These are phyloP conservation scores for Dacryopinax spathularia DNA, from an alignment of 768 basidiomycete genomes.

Conservation along the genomic window DNA sequence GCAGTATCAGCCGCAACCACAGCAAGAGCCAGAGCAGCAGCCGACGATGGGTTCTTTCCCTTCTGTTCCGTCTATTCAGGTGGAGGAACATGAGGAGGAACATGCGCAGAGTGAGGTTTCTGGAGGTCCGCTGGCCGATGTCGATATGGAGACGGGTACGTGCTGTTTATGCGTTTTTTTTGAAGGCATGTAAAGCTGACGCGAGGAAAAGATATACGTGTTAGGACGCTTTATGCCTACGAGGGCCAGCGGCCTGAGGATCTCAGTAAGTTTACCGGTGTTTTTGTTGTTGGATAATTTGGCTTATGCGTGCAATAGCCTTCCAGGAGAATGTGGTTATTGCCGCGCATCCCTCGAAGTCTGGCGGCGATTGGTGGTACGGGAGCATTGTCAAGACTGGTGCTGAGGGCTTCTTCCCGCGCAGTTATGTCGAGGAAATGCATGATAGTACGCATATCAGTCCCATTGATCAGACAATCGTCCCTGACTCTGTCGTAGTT, in stretches of 20 bases:
- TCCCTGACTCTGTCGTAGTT: conserved; percentile 17
- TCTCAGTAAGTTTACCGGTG: conserved; percentile 47
- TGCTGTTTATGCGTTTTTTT: conserved; percentile 7
- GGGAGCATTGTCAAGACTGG: conserved; percentile 53
- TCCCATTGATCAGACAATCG: not conserved
- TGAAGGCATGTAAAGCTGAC: not conserved
- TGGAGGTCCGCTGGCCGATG: conserved; percentile 49
- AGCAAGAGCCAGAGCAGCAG: too few species aligned
- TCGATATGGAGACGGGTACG: conserved; percentile 51
- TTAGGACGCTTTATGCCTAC: conserved; percentile 71
- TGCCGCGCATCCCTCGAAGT: conserved; percentile 70
- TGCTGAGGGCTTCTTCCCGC: conserved; percentile 77
- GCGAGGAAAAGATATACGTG: conserved; percentile 43
- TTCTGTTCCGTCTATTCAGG: conserved; percentile 42
- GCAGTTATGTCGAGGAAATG: conserved; percentile 67
- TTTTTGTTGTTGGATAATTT: not conserved
- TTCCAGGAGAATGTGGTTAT: conserved; percentile 72
- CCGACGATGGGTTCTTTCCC: too few species aligned
- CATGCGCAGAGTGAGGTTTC: conserved; percentile 14
- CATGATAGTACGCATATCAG: conserved; percentile 39
- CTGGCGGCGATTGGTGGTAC: conserved; percentile 86
- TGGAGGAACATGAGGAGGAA: conserved; percentile 34
- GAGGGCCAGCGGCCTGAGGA: conserved; percentile 80
- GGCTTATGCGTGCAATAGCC: conserved; percentile 28
- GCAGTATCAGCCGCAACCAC: too few species aligned